A percentile compares a stretch with the other conserved stretches of the same genome.
Evolutionary conservation across 2,329 filamentous ascomycete species (phyloP).

Genomic region (Fusarium nygamai): DNA sequence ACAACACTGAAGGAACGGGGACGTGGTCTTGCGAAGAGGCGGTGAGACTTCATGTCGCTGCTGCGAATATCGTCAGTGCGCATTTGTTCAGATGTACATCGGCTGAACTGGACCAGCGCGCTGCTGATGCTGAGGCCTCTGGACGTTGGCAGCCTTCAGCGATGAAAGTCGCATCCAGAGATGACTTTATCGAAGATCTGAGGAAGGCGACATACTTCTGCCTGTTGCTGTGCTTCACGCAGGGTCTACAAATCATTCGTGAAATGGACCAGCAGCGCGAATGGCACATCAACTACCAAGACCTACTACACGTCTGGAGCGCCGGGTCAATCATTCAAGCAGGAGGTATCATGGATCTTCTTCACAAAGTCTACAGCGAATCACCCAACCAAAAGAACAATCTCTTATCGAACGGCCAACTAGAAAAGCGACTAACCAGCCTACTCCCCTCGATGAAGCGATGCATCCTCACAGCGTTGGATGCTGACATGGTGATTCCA

Average conservation of each 20-base stretch:
- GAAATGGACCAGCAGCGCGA: not conserved
- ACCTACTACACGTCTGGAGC: not conserved
- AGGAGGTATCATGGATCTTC: not conserved
- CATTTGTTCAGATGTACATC: not conserved
- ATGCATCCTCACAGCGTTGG: not conserved
- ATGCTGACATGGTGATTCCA: not conserved
- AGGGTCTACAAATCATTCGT: not conserved
- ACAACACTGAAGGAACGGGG: not conserved
- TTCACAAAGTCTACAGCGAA: not conserved
- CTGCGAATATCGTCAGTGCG: constrained; percentile 1
- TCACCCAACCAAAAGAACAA: not conserved
- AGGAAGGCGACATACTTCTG: not conserved
- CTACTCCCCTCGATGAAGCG: not conserved
- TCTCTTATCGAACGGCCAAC: not conserved
- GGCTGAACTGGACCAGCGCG: not conserved
- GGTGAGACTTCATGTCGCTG: not conserved
- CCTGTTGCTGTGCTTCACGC: not conserved
- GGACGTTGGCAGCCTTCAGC: not conserved
- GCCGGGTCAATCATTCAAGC: not conserved
- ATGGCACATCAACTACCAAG: not conserved
- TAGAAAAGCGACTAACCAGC: not conserved
- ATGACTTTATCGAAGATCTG: not conserved
- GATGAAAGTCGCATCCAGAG: not conserved
- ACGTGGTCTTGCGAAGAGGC: constrained; percentile 9
- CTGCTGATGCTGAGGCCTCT: not conserved